Base-by-base conservation (phyloP, 2,329 filamentous ascomycete species). In the Hymenoscyphus albidus region DNA sequence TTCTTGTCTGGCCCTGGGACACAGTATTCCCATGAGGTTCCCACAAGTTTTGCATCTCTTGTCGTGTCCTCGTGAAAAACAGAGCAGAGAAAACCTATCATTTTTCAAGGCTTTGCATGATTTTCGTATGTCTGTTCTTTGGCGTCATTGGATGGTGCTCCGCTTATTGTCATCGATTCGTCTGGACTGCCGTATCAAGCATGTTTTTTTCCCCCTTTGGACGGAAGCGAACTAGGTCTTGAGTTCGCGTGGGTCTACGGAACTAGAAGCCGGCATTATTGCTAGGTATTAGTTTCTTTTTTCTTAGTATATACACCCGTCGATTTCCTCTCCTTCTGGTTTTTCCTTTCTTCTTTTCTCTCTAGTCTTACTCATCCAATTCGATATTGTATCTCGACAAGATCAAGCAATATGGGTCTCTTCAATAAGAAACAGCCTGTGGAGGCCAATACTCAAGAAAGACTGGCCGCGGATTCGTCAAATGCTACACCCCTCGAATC, bases 401-500 rank as follows among this genome's bases (percentile, higher is more conserved):
- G 16, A 54, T 18, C 16, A 44, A 40, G 13, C 40, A 62, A 13
- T 16, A 65, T 65, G 63, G 39, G 55, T 27, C 32, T 62, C 59
- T 62, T 65, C 54, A 62, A 38, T 18, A 57, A 35, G 22, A 48
- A 55, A 2, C n/a, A 40, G 12, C 55, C 14, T 12, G 44, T 27
- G 10, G 44, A 27, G n/a, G 55, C 38, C 27, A 13, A 31, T 59
- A 3, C 27, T 5, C 13, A 27, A 9, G 59, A 59, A 32, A 60
- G 56, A 35, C n/a, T 51, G 9, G n/a, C n/a, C 18, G n/a, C n/a
- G n/a, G 44, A 51, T n/a, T 51, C 18, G 18, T 22, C 44, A n/a
- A 51, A n/a, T 22, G n/a, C 18, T 51, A 51, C 44, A 12, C 44
- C 44, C 7, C 18, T 51, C 44, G 39, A 61, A 35, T 22, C 27